Evolutionary conservation across 495 filamentous ascomycete genomes (phyloP), one percentile per base, ranked within the genome.

Genomic region (Neurospora sp.): DNA sequence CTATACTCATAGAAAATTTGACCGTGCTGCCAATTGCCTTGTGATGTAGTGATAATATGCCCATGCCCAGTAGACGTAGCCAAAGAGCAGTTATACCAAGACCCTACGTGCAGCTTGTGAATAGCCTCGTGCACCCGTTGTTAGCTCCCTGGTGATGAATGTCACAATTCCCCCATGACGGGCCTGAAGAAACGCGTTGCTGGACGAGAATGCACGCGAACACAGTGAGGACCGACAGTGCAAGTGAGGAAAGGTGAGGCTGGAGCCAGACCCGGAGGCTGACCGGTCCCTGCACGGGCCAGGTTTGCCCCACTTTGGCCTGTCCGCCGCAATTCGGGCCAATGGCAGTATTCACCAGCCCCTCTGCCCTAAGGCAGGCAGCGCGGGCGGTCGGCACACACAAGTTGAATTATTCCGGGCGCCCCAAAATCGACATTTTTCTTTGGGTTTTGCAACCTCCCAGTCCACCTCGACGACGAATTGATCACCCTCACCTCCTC

Each of bases 351-450:
- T 20, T 72, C 20, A 73, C 71, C 74, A 48, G 62, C 46, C 71
- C 62, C n/a, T 73, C 77, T 80, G 79, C 80, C 80, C 79, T 80
- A 81, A 81, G 74, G 72, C 39, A 73, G 54, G 69, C 69, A 72
- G 70, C 74, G 62, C 40, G 73, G 74, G 74, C 71, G 73, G 76
- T 72, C 79, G 77, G 75, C 76, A 71, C 76, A 78, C 80, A 81
- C 80, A 81, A 81, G 74, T 80, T 71, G 78, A 81, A 81, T 80
- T 81, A 81, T 78, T 81, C 79, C 78, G 79, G 72, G 77, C 54
- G 76, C 75, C 79, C 74, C 79, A 81, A 81, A 81, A 75, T 81
- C 80, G 79, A 75, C 76, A 71, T 74, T 78, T 79, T 80, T 81
- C 77, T 75, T 77, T 75, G 71, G 46, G 79, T 74, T 76, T 73